These are phyloP conservation scores for Diutina scorzettiae DNA, from an alignment of 1,139 yeast species.

Conservation along the genomic window DNA sequence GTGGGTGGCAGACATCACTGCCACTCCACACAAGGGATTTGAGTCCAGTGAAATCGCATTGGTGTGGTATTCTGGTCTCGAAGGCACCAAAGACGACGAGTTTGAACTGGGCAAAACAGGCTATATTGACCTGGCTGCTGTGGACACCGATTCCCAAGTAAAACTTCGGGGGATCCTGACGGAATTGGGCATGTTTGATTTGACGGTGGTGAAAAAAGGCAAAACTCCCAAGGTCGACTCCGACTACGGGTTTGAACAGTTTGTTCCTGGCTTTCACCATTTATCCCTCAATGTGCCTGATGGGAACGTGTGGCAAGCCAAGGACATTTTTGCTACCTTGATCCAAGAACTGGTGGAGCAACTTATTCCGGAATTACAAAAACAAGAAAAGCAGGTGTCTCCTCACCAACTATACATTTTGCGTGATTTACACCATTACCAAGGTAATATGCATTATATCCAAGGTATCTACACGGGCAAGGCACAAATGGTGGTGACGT, in stretches of 20 bases:
- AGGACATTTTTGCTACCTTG: slow-evolving; percentile 60
- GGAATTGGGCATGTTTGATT: slow-evolving; percentile 42
- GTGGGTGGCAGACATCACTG: slow-evolving; percentile 67
- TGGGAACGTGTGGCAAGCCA: slow-evolving; percentile 68
- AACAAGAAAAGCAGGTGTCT: slow-evolving; percentile 20
- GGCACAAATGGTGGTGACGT: slow-evolving; percentile 69
- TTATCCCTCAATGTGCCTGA: slow-evolving; percentile 60
- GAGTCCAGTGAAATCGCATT: slow-evolving; percentile 46
- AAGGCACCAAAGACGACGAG: slow-evolving; percentile 34
- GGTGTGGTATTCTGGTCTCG: slow-evolving; percentile 69
- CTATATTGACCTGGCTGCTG: slow-evolving; percentile 8
- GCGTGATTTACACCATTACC: slow-evolving; percentile 47
- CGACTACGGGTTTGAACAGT: slow-evolving; percentile 36
- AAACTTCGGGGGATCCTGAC: slow-evolving; percentile 41
- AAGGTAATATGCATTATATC: slow-evolving; percentile 69
- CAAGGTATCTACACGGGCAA: slow-evolving; percentile 66
- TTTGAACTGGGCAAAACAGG: slow-evolving; percentile 12
- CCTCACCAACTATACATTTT: slow-evolving; percentile 42
- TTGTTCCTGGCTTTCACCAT: slow-evolving; percentile 30
- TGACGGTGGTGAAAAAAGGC: slow-evolving; percentile 39
- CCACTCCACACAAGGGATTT: slow-evolving; percentile 43
- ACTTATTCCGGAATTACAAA: slow-evolving; percentile 26
- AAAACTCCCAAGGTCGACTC: slow-evolving; percentile 28
- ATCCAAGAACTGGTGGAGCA: slow-evolving; percentile 53
- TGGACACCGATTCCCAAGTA: slow-evolving; percentile 18